Percentiles rank a stretch among this genome's conserved stretches.
These are phyloP conservation scores for Coelastrella sp. DNA, from an alignment of 139 green algal species.

Conservation along the genomic window DNA sequence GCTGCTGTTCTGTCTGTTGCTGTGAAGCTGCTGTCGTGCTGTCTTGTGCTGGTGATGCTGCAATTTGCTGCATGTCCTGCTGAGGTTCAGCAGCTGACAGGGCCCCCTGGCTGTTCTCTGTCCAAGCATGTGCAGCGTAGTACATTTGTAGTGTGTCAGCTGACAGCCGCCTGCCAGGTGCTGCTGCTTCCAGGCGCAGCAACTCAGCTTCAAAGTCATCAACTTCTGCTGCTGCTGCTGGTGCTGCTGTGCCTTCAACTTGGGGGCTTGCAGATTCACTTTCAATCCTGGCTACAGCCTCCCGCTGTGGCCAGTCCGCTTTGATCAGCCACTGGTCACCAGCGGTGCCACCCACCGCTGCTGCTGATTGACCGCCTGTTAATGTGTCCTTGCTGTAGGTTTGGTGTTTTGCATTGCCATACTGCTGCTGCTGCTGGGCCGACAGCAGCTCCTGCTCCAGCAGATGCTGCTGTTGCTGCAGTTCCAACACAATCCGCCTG, in stretches of 20 bases:
- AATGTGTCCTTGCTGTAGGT: neutral
- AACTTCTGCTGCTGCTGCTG: neutral
- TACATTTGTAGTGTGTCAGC: conserved; percentile 3
- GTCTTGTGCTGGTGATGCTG: neutral
- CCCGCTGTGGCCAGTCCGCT: neutral
- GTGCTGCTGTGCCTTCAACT: neutral
- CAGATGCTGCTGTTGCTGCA: conserved; percentile 15
- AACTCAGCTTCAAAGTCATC: conserved; percentile 30
- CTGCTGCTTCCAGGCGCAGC: conserved; percentile 9
- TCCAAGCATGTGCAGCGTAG: neutral
- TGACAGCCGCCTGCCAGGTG: conserved; percentile 16
- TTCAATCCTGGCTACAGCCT: no score
- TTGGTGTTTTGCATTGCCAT: neutral
- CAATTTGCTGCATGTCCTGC: neutral
- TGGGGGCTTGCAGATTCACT: conserved; percentile 1
- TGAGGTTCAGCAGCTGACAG: neutral
- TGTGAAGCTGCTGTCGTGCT: no score
- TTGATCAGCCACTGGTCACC: neutral
- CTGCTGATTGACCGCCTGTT: neutral
- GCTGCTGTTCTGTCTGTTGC: conserved; percentile 10
- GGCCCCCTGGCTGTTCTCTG: neutral
- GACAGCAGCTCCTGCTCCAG: neutral
- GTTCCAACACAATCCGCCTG: neutral
- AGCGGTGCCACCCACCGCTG: neutral
- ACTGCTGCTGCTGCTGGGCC: neutral